Evolutionary conservation across 2,329 filamentous ascomycete genomes (phyloP).

Genomic region (Fusarium sp.): DNA sequence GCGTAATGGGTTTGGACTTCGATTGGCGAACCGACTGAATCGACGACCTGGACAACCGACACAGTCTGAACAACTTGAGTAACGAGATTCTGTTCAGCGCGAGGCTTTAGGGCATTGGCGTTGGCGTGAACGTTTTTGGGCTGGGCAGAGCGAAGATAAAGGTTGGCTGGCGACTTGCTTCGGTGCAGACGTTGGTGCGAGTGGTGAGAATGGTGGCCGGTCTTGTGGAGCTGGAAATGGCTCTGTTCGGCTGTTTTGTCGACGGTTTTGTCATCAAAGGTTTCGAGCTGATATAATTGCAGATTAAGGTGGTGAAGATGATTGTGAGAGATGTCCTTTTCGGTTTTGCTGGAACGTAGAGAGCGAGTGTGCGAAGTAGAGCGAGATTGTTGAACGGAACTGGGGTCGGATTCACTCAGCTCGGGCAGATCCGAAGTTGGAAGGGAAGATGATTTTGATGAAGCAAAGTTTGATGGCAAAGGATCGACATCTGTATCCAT

Average conservation of each 20-base stretch:
- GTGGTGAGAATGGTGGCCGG: constrained; percentile 44
- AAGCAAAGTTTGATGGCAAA: constrained; percentile 34
- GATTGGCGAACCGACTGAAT: constrained; percentile 60
- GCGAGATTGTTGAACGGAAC: constrained; percentile 31
- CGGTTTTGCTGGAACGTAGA: constrained; percentile 30
- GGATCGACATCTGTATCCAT: constrained; percentile 45
- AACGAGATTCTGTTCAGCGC: constrained; percentile 50
- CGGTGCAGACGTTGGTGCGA: constrained; percentile 41
- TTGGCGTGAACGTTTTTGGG: constrained; percentile 20
- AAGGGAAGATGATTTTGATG: constrained; percentile 37
- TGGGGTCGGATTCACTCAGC: constrained; percentile 37
- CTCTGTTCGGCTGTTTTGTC: constrained; percentile 23
- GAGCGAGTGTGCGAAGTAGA: constrained; percentile 32
- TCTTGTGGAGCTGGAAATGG: constrained; percentile 32
- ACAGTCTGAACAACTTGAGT: constrained; percentile 66
- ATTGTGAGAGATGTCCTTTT: constrained; percentile 15
- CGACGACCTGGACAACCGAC: constrained; percentile 66
- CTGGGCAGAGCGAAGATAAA: constrained; percentile 42
- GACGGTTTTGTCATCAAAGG: constrained; percentile 30
- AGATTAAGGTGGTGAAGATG: constrained; percentile 35
- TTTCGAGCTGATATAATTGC: constrained; percentile 30
- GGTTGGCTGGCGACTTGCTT: constrained; percentile 30
- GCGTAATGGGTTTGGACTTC: constrained; percentile 58
- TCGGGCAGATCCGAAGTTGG: constrained; percentile 35
- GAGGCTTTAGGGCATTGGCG: constrained; percentile 34